Percentiles rank a stretch among this genome's conserved stretches.
These are phyloP conservation scores for Huiozyma sinensis DNA, from an alignment of 805 yeast genomes.

Conservation along the genomic window DNA sequence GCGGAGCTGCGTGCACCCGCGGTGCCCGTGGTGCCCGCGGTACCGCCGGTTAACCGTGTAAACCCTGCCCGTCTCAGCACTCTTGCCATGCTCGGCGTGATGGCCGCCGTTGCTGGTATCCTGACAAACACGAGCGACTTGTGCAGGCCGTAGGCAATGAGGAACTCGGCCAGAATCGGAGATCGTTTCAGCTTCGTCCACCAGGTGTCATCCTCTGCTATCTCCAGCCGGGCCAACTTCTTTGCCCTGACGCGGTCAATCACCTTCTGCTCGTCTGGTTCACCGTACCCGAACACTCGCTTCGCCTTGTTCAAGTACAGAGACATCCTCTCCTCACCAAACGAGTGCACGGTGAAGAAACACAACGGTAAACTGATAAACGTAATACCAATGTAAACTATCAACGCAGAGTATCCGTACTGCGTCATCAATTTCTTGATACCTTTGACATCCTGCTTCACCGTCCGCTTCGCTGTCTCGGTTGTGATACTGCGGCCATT, in stretches of 20 bases:
- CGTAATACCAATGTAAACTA: conserved; percentile 67
- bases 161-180: conserved; percentile 68
- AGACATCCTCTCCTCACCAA: conserved; percentile 75
- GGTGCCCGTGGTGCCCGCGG: not conserved
- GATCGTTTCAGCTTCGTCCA: conserved; percentile 24
- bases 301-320: conserved; percentile 53
- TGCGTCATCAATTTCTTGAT: conserved; percentile 60
- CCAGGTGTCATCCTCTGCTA: conserved; percentile 10
- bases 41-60: conserved; percentile 32
- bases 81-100: conserved; percentile 71
- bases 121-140: conserved; percentile 76
- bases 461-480: not conserved
- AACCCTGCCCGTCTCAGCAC: conserved; percentile 68
- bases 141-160: conserved; percentile 88
- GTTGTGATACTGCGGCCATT: no score
- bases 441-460: conserved; percentile 12
- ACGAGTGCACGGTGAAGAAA: conserved; percentile 69
- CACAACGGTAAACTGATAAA: conserved; percentile 75
- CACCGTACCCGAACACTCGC: conserved; percentile 52
- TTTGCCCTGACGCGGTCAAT: conserved; percentile 28
- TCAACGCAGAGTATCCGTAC: conserved; percentile 87
- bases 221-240: conserved; percentile 15
- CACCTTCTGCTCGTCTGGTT: conserved; percentile 33
- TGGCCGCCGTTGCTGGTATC: conserved; percentile 82
- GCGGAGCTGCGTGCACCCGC: no score